These are phyloP conservation scores for Mycena latifolia DNA, from an alignment of 768 basidiomycete genomes.

Conservation along the genomic window DNA sequence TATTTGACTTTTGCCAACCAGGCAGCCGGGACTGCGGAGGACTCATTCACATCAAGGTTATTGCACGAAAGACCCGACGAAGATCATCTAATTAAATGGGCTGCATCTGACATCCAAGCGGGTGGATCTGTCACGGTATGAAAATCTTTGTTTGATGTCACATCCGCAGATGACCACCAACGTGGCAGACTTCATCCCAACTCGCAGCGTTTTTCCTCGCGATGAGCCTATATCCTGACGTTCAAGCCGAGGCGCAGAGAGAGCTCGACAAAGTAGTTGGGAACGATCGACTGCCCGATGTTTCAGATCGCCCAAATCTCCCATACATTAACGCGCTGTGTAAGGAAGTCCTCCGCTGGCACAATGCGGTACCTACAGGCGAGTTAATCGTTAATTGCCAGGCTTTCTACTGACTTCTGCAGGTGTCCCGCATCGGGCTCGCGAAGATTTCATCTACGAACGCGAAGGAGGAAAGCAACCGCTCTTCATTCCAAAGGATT, in stretches of 20 bases:
- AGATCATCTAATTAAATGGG: slow-evolving; percentile 41
- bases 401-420: no score
- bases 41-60: slow-evolving; percentile 37
- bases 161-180: background rate
- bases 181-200: slow-evolving; percentile 38
- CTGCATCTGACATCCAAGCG: slow-evolving; percentile 47
- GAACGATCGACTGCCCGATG: slow-evolving; percentile 38
- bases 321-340: slow-evolving; percentile 44
- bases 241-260: slow-evolving; percentile 40
- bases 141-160: background rate
- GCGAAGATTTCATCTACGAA: slow-evolving; percentile 40
- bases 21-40: slow-evolving; percentile 37
- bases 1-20: slow-evolving; percentile 22
- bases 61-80: slow-evolving; percentile 36
- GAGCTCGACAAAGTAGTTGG: slow-evolving; percentile 45
- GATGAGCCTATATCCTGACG: slow-evolving; percentile 44
- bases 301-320: slow-evolving; percentile 38
- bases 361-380: slow-evolving; percentile 17
- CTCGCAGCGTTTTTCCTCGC: slow-evolving; percentile 43
- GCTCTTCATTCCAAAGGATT: slow-evolving; percentile 41
- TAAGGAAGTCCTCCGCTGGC: slow-evolving; percentile 42
- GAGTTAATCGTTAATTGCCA: slow-evolving; percentile 35
- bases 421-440: slow-evolving; percentile 46
- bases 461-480: slow-evolving; percentile 25
- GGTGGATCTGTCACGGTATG: slow-evolving; percentile 48